phyloP scores from a whole-genome alignment of 1,284 basidiomycete species.

The Moniliella sp. region DNA sequence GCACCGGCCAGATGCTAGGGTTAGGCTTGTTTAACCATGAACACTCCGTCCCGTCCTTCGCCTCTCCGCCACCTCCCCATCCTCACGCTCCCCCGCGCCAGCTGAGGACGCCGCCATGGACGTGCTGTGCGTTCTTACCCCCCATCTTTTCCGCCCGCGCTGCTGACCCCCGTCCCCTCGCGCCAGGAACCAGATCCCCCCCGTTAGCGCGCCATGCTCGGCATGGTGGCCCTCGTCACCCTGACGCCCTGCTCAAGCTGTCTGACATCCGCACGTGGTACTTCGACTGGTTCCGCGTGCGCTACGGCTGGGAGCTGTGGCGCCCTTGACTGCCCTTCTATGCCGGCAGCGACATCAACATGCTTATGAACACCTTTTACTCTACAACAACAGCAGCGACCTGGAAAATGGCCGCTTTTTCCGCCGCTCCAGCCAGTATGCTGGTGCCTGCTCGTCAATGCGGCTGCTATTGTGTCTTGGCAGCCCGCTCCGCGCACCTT shows the following conservation, averaged over 20 bases:
- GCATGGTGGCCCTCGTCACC: slow-evolving; percentile 46
- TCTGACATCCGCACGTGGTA: slow-evolving; percentile 42
- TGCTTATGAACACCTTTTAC: slow-evolving; percentile 17
- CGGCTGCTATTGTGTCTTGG: slow-evolving; percentile 35
- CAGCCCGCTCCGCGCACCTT: slow-evolving; percentile 43
- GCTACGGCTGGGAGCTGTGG: slow-evolving; percentile 45
- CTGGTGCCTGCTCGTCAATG: slow-evolving; percentile 18
- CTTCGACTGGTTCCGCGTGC: slow-evolving; percentile 42
- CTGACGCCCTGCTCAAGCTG: slow-evolving; percentile 44
- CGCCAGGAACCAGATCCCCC: slow-evolving; percentile 52
- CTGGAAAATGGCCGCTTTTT: slow-evolving; percentile 15
- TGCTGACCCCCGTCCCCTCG: no score
- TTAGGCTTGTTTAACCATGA: no score
- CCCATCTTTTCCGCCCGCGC: no score
- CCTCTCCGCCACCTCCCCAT: no score
- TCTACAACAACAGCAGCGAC: slow-evolving; percentile 15
- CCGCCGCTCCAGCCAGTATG: slow-evolving; percentile 16
- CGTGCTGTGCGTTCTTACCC: no score
- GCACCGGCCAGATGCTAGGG: no score
- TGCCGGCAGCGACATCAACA: slow-evolving; percentile 36
- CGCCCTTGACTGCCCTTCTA: slow-evolving; percentile 51
- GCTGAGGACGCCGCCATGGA: no score
- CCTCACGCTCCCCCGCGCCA: no score
- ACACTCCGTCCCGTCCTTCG: no score
- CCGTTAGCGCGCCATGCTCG: slow-evolving; percentile 53